Evolutionary conservation across 2,329 filamentous ascomycete genomes (phyloP), one percentile per base, ranked within the genome.

Genomic region (Apiospora aurea): DNA sequence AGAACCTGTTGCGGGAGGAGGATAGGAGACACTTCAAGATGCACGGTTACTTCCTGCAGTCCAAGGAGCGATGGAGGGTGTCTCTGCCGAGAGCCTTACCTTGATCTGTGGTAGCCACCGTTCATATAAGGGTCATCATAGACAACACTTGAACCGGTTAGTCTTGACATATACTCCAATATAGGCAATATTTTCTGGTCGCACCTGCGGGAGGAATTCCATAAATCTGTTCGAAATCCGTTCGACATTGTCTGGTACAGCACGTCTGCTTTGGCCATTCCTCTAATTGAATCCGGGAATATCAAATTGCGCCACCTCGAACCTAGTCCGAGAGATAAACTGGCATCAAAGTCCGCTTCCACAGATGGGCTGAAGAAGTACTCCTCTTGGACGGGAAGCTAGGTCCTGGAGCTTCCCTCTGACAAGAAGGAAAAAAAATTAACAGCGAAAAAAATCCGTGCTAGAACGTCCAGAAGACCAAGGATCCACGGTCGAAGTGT

Each of bases 181-280:
- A 71, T 69, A 73, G 72, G 72, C 75, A 72, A 49, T 70, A 70
- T 75, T 74, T 72, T 74, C 76, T 76, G 72, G 79, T 81, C 86
- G 84, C 85, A 89, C 87, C 86, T 89, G 81, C 85, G 86, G 75
- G 84, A 81, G 75, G 85, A 57, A 75, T 84, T 83, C 87, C 87
- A 88, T 72, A 85, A 38, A 61, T 61, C 53, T 18, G 53, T 61
- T 61, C 53, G 53, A 61, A 61, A 83, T 76, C 85, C 83, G 79
- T 83, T 84, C 73, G 85, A 80, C 79, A 83, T 67, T 66, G 71
- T 82, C 24, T 68, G 66, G 13, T 68, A 44, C 43, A 68, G n/a
- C 66, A 44, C 44, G 66, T 70, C 72, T 69, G 26, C 69, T 66
- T 70, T 70, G 49, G 69, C 70, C 72, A 73, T 73, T 67, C 67